phyloP scores from a whole-genome alignment of 2,329 filamentous ascomycete species.

The Epichloe sp. region DNA sequence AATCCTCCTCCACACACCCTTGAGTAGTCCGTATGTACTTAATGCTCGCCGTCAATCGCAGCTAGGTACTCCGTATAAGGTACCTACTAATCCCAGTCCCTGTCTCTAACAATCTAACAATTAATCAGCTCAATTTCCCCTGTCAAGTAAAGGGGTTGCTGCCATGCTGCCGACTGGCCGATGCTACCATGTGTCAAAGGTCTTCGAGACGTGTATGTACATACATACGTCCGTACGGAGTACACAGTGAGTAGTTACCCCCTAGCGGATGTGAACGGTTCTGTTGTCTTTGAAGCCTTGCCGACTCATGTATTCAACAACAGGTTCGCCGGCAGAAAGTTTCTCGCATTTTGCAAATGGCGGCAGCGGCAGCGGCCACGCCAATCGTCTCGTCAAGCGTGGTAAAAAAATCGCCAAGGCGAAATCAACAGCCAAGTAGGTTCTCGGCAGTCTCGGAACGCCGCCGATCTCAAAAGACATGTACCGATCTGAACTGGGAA shows the following conservation, averaged over 20 bases:
- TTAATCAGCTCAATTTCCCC: too few species aligned
- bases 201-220: neutral
- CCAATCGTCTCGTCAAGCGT: neutral
- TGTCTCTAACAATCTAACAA: too few species aligned
- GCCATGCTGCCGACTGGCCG: neutral
- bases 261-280: too few species aligned
- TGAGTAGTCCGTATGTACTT: too few species aligned
- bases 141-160: neutral
- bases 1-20: too few species aligned
- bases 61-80: neutral
- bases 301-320: too few species aligned
- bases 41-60: too few species aligned
- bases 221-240: too few species aligned
- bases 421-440: neutral
- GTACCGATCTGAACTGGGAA: neutral
- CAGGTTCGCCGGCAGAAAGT: too few species aligned
- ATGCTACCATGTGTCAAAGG: neutral
- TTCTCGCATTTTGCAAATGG: neutral
- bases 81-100: neutral
- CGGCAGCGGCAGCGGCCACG: neutral
- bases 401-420: too few species aligned
- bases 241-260: too few species aligned
- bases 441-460: neutral
- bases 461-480: neutral
- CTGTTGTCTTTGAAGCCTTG: too few species aligned